phyloP scores from a whole-genome alignment of 192 early-diverging fungal genomes.

The Allomyces macrogynus region DNA sequence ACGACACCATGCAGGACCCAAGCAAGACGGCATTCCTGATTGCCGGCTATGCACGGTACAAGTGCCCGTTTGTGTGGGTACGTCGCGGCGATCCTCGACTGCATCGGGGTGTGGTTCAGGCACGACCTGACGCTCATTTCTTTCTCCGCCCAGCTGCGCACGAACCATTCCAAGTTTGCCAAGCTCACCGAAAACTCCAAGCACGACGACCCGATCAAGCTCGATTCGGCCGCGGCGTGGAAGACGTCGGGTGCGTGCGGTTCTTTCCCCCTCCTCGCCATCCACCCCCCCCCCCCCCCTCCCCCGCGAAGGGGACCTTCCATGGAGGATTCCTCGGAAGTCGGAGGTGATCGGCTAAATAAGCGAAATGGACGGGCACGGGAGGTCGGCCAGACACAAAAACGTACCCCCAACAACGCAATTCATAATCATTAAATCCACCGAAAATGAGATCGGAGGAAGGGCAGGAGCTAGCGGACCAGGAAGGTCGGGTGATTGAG shows the following conservation, averaged over 20 bases:
- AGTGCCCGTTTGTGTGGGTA: conserved; percentile 54
- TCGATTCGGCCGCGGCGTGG: conserved; percentile 43
- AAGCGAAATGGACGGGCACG: too few relatives aligned
- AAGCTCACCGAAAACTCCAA: conserved; percentile 20
- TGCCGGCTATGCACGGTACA: conserved; percentile 46
- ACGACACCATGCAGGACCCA: conserved; percentile 16
- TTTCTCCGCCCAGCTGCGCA: conserved; percentile 26
- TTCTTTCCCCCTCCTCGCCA: neutral
- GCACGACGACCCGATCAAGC: conserved; percentile 34
- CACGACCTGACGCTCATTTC: neutral
- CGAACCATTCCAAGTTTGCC: conserved; percentile 34
- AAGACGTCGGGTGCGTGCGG: conserved; percentile 21
- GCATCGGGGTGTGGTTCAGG: neutral
- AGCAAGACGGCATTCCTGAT: conserved; percentile 35
- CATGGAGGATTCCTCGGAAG: too few relatives aligned
- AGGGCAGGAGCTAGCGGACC: too few relatives aligned
- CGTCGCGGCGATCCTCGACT: neutral
- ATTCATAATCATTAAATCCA: too few relatives aligned
- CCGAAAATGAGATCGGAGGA: too few relatives aligned
- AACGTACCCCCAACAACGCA: too few relatives aligned
- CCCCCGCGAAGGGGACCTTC: too few relatives aligned
- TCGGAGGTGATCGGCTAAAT: too few relatives aligned
- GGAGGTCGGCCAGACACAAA: too few relatives aligned
- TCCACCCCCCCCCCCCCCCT: neutral
- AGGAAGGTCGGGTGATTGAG: too few relatives aligned